Percentiles rank a stretch among this genome's conserved stretches.
These are phyloP conservation scores for Trichoderma sp. DNA, from an alignment of 2,329 filamentous ascomycete species.

Conservation along the genomic window DNA sequence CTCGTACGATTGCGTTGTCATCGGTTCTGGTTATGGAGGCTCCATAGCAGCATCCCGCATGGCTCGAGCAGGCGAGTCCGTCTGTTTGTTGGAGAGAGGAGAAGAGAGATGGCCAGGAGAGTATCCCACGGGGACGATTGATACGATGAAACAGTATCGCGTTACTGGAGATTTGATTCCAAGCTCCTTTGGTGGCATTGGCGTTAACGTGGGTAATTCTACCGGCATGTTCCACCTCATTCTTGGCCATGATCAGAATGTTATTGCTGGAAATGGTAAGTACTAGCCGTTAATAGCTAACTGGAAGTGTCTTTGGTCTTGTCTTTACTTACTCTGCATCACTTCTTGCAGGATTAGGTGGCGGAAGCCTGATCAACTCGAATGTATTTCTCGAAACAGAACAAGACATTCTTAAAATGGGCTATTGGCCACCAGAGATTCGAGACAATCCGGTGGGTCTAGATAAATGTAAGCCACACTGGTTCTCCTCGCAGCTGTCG, in stretches of 20 bases:
- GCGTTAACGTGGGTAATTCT: conserved; percentile 53
- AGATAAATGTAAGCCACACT: conserved; percentile 51
- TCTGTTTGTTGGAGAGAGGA: conserved; percentile 68
- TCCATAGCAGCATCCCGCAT: conserved; percentile 68
- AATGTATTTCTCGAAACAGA: conserved; percentile 69
- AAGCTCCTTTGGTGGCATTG: conserved; percentile 41
- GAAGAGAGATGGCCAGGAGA: conserved; percentile 69
- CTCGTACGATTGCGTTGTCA: conserved; percentile 67
- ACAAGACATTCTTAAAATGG: conserved; percentile 54
- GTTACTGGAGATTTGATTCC: conserved; percentile 59
- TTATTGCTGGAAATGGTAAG: conserved; percentile 59
- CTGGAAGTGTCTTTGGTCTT: neutral
- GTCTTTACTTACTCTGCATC: conserved; percentile 37
- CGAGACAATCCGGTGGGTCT: conserved; percentile 46
- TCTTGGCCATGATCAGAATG: conserved; percentile 66
- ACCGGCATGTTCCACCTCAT: conserved; percentile 67
- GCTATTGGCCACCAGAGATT: conserved; percentile 64
- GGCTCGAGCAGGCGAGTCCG: conserved; percentile 58
- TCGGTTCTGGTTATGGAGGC: conserved; percentile 71
- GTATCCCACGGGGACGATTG: conserved; percentile 55
- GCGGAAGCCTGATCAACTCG: conserved; percentile 68
- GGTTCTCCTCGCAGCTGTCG: neutral
- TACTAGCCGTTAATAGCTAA: conserved; percentile 28
- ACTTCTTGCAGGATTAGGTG: conserved; percentile 54
- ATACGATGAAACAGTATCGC: conserved; percentile 57